phyloP scores from a whole-genome alignment of 225 moss, liverwort and hornwort species.

The Climacium dendroides region DNA sequence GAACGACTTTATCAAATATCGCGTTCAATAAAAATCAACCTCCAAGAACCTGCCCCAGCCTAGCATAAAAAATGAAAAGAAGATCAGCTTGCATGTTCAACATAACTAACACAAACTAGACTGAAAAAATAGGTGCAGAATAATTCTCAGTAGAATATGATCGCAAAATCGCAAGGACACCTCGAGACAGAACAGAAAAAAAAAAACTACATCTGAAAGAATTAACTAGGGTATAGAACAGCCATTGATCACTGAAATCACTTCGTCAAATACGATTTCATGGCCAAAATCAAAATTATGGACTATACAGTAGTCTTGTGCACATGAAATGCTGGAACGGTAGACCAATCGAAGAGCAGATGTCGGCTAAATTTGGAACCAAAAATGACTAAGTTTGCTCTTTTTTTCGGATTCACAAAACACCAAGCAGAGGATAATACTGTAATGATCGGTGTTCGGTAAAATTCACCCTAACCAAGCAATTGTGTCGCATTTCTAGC shows the following conservation, averaged over 20 bases:
- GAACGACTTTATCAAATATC: neutral
- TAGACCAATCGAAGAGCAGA: neutral
- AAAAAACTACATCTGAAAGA: neutral
- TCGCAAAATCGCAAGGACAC: neutral
- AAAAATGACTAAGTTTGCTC: neutral
- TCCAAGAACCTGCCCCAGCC: slow-evolving; percentile 5
- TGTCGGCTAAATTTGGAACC: neutral
- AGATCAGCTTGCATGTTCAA: neutral
- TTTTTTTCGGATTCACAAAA: neutral
- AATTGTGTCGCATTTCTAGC: neutral
- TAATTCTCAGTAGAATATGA: neutral
- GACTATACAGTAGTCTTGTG: neutral
- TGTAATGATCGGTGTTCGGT: neutral
- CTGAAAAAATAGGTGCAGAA: neutral
- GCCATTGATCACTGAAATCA: neutral
- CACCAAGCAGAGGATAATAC: neutral
- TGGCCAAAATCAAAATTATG: neutral
- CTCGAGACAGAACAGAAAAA: neutral
- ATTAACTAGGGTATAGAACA: neutral
- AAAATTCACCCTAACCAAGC: neutral
- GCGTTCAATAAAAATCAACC: neutral
- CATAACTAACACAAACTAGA: neutral
- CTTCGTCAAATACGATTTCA: neutral
- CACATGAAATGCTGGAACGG: neutral
- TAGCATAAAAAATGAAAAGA: neutral